Percentiles rank a stretch among this genome's conserved stretches.
These are phyloP conservation scores for Salix koriyanagi DNA, from an alignment of 345 rosid genomes.

Conservation along the genomic window DNA sequence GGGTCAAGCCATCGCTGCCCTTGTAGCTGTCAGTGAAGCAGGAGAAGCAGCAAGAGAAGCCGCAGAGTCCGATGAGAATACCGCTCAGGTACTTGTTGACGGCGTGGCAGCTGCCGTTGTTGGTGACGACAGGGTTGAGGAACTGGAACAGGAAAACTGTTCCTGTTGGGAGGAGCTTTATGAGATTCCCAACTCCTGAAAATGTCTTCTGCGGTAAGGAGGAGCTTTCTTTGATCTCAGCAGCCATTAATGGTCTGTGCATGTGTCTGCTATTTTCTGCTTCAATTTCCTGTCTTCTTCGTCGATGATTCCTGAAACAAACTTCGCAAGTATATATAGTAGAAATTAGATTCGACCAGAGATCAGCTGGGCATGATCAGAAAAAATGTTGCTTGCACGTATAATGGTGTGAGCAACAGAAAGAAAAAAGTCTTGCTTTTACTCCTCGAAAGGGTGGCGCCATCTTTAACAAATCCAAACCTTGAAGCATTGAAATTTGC, in stretches of 20 bases:
- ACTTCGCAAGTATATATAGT: slow-evolving; percentile 8
- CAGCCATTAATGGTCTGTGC: background rate
- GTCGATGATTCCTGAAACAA: background rate
- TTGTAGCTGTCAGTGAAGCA: slow-evolving; percentile 71
- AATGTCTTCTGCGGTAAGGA: slow-evolving; percentile 41
- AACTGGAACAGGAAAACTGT: slow-evolving; percentile 73
- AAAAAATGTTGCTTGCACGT: slow-evolving; percentile 23
- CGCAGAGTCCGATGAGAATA: slow-evolving; percentile 55
- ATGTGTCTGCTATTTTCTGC: background rate
- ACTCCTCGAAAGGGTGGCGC: slow-evolving; percentile 14
- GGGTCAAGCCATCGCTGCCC: slow-evolving; percentile 41
- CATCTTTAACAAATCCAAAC: background rate
- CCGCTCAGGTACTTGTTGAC: slow-evolving; percentile 49
- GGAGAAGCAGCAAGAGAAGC: slow-evolving; percentile 59
- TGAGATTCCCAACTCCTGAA: slow-evolving; percentile 55
- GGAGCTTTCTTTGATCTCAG: slow-evolving; percentile 1
- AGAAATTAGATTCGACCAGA: background rate
- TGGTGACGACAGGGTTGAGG: slow-evolving; percentile 74
- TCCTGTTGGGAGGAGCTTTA: slow-evolving; percentile 89
- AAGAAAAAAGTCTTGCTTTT: slow-evolving; percentile 12
- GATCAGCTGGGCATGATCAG: background rate
- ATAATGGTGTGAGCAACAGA: slow-evolving; percentile 5
- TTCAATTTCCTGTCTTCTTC: background rate
- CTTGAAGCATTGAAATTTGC: background rate
- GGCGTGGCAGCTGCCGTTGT: slow-evolving; percentile 57